These are phyloP conservation scores for Syzygium aromaticum DNA, from an alignment of 345 rosid genomes.

Conservation along the genomic window DNA sequence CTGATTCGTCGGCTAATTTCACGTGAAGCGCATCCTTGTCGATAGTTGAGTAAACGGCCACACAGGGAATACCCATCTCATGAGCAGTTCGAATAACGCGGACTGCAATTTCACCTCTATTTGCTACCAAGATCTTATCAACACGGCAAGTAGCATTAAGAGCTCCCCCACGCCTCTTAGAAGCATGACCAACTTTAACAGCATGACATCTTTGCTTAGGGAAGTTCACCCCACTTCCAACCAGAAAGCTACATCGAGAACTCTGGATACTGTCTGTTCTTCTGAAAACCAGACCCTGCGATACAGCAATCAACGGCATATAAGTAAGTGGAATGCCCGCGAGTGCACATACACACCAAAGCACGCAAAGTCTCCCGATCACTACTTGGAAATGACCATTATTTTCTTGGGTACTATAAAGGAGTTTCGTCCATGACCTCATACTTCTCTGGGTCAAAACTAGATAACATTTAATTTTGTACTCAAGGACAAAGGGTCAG, in stretches of 20 bases:
- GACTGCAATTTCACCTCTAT: conserved; percentile 96
- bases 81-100: conserved; percentile 94
- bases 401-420: background rate
- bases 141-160: conserved; percentile 50
- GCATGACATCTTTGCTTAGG: conserved; percentile 37
- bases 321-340: background rate
- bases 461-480: background rate
- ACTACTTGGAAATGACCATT: background rate
- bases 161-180: conserved; percentile 37
- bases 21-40: conserved; percentile 98
- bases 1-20: conserved; percentile 88
- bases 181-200: conserved; percentile 16
- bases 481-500: background rate
- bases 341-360: background rate
- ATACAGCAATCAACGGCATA: background rate
- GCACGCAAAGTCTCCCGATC: background rate
- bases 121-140: conserved; percentile 87
- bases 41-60: conserved; percentile 91
- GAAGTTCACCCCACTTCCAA: conserved; percentile 41
- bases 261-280: conserved; percentile 34
- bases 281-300: conserved; percentile 42
- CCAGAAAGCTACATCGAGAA: conserved; percentile 59
- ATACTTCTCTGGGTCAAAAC: background rate
- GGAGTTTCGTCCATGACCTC: background rate
- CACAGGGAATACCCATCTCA: conserved; percentile 96